Evolutionary conservation across 2,329 filamentous ascomycete genomes (phyloP), one percentile per base, ranked within the genome.

Genomic region (Cryphonectria japonica): DNA sequence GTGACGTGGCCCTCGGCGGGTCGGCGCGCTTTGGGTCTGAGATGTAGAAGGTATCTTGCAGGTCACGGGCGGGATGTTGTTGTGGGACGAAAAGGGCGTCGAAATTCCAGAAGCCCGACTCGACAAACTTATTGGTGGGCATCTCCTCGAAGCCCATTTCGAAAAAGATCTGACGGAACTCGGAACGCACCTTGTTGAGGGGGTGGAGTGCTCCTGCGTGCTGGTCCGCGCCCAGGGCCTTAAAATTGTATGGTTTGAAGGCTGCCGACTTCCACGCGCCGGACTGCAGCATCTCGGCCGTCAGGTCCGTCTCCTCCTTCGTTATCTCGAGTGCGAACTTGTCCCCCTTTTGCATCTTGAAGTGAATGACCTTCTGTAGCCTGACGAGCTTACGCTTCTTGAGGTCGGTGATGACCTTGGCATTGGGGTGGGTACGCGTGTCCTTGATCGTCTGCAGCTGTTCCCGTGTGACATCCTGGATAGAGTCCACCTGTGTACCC

Each of bases 101-200:
- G 82, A 98, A 98, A 83, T 98, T 98, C 94, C 96, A 99, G 90
- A 98, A 98, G 63, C 95, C 95, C 16, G 95, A 95, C 84, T 99
- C 96, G 74, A 98, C 95, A 80, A 91, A 98, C 80, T 93, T 90
- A 83, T 92, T 92, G 66, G 95, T 98, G 19, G 95, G 93, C 96
- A 99, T 98, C 85, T 99, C 96, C 78, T 95, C 91, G 85, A 98
- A 99, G 68, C 95, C 96, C 91, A 97, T 97, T 80, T 97, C 94
- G 83, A 99, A 98, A 90, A 99, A 99, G 80, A 99, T 98, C 79
- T 96, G 93, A 71, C 96, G 88, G 88, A 99, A 97, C 83, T 98
- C 96, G 77, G 93, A 89, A 76, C 96, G 92, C 77, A 98, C 95
- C 86, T 98, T 98, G 84, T 94, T 98, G 76, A 99, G 84, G 78